Evolutionary conservation across 2,329 filamentous ascomycete species (phyloP), one percentile per base, ranked within the genome.

Genomic region (Hyphodiscus sp.): DNA sequence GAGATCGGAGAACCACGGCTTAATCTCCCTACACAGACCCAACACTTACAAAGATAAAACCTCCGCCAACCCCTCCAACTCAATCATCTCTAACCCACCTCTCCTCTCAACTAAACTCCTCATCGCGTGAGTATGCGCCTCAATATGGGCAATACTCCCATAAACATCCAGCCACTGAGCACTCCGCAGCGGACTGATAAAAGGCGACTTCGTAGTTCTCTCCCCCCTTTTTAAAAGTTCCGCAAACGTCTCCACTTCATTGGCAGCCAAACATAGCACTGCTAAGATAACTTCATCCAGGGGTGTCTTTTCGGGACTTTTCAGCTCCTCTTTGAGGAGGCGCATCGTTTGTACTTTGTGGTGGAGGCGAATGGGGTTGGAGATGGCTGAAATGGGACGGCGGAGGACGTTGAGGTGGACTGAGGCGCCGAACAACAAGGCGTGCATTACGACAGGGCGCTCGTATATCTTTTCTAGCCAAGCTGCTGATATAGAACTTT

Each of bases 101-200:
- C 48, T 45, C 13, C 48, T 43, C 20, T 47, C 50, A 15, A 57
- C 43, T n/a, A 59, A 20, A 8, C 46, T 41, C 15, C 47, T 43
- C 57, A 59, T 46, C 4, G 54, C 54, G 5, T 18, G 13, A 1
- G 49, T 50, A 45, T 57, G 57, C 11, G 52, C 49, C 8, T 42
- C 9, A 7, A 56, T 50, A 45, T 56, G 57, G 11, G 46, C 42
- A n/a, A 57, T 49, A n/a, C 52, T 50, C 7, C 54, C 57, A 51
- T 59, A 57, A 18, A 59, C 49, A 51, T 57, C 52, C 18, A 57
- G 49, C 54, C 57, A 55, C 23, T 59, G 57, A 5, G 44, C 20
- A 41, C 47, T 52, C 2, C 46, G 20, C 13, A 57, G 44, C 10
- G 57, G 54, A 11, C 49, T 47, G 23, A 49, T 55, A 47, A 59